Percentiles rank a stretch among this genome's conserved stretches.
These are phyloP conservation scores for Tulasnella sp. DNA, from an alignment of 768 basidiomycete species.

Conservation along the genomic window DNA sequence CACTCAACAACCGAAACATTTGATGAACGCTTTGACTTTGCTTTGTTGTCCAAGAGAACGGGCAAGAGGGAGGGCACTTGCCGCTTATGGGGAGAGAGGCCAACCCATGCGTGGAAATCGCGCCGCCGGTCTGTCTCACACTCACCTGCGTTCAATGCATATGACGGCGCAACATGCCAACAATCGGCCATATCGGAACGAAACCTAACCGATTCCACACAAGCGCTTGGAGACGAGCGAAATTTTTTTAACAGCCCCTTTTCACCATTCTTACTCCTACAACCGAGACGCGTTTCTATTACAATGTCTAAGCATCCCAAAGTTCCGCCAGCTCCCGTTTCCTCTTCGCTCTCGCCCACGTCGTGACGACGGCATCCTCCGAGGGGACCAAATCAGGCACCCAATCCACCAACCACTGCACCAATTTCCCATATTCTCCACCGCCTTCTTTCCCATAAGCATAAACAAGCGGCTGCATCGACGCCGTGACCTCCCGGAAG, in stretches of 20 bases:
- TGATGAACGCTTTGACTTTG: not conserved
- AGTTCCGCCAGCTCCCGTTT: conserved; percentile 3
- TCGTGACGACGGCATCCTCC: not conserved
- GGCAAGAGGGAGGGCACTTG: not conserved
- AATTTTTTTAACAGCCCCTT: not conserved
- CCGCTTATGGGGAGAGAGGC: not conserved
- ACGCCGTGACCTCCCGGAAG: conserved; percentile 66
- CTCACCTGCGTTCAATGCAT: not conserved
- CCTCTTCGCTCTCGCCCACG: conserved; percentile 7
- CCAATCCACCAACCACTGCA: conserved; percentile 57
- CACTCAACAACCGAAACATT: not conserved
- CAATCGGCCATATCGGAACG: not conserved
- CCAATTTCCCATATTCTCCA: conserved; percentile 41
- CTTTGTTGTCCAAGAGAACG: not conserved
- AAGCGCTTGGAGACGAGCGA: not conserved
- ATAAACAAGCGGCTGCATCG: conserved; percentile 54
- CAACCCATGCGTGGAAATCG: not conserved
- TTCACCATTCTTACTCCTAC: no score
- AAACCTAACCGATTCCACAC: not conserved
- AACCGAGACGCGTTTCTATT: not conserved
- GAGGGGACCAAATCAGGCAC: conserved; percentile 34
- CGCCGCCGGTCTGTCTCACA: not conserved
- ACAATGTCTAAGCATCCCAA: not conserved
- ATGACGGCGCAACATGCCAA: no score
- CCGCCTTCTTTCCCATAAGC: conserved; percentile 35